Conservation (phyloP, 495 filamentous ascomycete genomes). For the Patellaria atrata region DNA sequence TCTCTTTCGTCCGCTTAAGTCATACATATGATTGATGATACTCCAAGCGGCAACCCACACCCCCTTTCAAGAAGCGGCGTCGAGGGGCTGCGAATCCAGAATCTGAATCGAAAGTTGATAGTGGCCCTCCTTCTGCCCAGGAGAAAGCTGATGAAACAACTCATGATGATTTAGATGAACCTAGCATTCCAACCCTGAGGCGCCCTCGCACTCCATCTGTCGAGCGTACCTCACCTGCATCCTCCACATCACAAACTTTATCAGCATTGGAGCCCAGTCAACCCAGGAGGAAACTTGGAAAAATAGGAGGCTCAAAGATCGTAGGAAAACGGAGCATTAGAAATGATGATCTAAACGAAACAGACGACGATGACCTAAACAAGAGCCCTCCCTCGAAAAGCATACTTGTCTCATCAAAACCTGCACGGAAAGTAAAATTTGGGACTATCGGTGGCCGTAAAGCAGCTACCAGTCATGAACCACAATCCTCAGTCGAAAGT, state of each 20-base stretch:
- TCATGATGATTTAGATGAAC: constrained; percentile 17
- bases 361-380: not conserved
- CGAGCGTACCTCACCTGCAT: no score
- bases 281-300: not conserved
- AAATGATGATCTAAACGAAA: no score
- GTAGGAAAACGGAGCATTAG: no score
- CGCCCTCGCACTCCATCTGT: no score
- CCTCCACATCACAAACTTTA: not conserved
- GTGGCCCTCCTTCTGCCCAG: not conserved
- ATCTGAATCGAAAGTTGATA: no score
- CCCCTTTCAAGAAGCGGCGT: not conserved
- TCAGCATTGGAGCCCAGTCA: not conserved
- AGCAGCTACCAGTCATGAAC: no score
- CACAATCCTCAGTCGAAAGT: no score
- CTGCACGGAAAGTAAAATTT: not conserved
- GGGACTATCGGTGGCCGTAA: not conserved
- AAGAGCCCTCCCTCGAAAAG: not conserved
- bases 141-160: constrained; percentile 9
- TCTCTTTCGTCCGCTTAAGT: not conserved
- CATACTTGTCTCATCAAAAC: not conserved
- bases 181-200: constrained; percentile 4
- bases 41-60: constrained; percentile 3
- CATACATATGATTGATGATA: not conserved
- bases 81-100: not conserved
- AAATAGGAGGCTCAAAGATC: no score